Evolutionary conservation across 352 stramenopile species (phyloP), one percentile per base, ranked within the genome.

Genomic region (Pythium insidiosum): DNA sequence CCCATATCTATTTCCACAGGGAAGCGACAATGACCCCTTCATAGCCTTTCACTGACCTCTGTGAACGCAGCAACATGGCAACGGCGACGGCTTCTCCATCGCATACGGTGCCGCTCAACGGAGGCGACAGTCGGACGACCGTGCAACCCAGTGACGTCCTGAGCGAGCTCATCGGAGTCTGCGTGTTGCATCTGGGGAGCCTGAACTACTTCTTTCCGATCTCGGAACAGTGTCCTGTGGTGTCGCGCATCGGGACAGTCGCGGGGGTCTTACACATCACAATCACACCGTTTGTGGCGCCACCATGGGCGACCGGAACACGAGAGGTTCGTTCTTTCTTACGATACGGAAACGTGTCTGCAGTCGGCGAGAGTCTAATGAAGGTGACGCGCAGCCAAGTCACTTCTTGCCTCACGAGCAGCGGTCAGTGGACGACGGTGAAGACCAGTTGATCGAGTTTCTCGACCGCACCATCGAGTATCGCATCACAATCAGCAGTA

Each of bases 161-260:
- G n/a, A n/a, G n/a, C n/a, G n/a, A n/a, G n/a, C n/a, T n/a, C n/a
- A 50, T 84, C 6, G 72, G 72, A 12, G 66, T 70, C 22, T 71
- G 68, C n/a, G 33, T 78, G 11, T 54, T 81, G 36, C 75, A 81
- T 36, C 53, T 84, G 13, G 72, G 72, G 24, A 58, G 58, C 2
- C 66, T 84, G 47, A 80, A 71, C 61, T 81, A 84, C 57, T 81
- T 84, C 44, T 75, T 81, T 42, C 29, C 43, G 5, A 54, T 79
- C 19, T 39, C 71, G 34, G 63, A 75, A 43, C 44, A n/a, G 13
- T 63, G 58, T 16, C 68, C 68, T 4, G 53, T 84, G 4, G 72
- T 84, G 23, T 81, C 72, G 24, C 66, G 61, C 23, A 68, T 81
- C 24, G 72, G 72, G 37, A 65, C 53, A 3, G 46, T 65, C 7